Evolutionary conservation across 306 rosid species (phyloP).

Genomic region (Cyamopsis tetragonoloba): DNA sequence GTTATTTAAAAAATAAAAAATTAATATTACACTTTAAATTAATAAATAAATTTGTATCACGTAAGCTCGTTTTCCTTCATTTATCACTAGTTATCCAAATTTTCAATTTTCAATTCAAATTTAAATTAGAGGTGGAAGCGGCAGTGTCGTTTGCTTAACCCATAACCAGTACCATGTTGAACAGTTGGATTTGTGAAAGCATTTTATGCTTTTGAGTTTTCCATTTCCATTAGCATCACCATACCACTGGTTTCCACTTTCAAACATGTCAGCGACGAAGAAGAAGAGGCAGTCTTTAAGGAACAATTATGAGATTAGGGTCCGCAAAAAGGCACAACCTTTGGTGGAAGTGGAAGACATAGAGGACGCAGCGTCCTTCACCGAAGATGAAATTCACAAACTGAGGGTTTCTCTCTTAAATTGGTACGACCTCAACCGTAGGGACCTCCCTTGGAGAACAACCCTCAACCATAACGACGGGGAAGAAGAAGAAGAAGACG

Average conservation of each 20-base stretch:
- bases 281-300: neutral
- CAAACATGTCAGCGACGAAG: conserved; percentile 34
- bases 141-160: too few species aligned
- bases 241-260: neutral
- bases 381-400: conserved; percentile 38
- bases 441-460: conserved; percentile 88
- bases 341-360: conserved; percentile 44
- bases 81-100: too few species aligned
- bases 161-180: neutral
- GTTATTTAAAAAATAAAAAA: too few species aligned
- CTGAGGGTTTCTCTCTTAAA: conserved; percentile 51
- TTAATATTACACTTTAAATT: too few species aligned
- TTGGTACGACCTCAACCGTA: conserved; percentile 67
- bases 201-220: conserved; percentile 4
- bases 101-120: conserved; percentile 5
- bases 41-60: too few species aligned
- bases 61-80: too few species aligned
- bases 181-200: neutral
- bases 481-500: conserved; percentile 3
- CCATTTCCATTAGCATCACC: neutral
- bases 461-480: conserved; percentile 14
- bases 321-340: neutral
- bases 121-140: neutral
- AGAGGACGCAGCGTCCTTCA: conserved; percentile 52
- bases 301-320: neutral